Evolutionary conservation across 805 yeast species (phyloP), one percentile per base, ranked within the genome.

Genomic region (Wickerhamiella azymoides): DNA sequence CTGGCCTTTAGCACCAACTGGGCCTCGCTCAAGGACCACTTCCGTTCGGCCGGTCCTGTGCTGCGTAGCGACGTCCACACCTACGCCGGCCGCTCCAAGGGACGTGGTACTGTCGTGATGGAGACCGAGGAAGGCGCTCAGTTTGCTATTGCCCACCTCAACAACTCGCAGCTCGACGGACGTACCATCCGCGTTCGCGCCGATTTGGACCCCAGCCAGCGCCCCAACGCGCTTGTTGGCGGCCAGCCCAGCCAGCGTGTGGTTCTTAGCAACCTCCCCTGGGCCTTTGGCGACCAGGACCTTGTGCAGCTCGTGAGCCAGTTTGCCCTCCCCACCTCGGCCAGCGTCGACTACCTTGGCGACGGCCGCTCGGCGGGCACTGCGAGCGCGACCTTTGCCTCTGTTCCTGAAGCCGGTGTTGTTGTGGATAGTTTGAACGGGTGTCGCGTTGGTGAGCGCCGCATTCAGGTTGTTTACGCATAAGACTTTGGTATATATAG

Each of bases 21-120:
- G 94, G 85, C 80, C 60, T 82, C 80, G 40, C 69, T 88, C 54
- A 84, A 86, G 61, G 95, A 86, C 58, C 65, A 86, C 56, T 84
- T 88, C 72, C 73, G 82, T 54, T 73, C 71, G 40, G 79, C 74
- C 49, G 96, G 96, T 26, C 72, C 68, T 43, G 83, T 88, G n/a
- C 67, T 73, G 18, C 77, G 92, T 46, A 94, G 95, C 1, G 94
- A 85, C 59, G 77, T 88, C 17, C 74, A 75, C 59, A 60, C 67
- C 42, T 81, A 77, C 54, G 69, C 73, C 53, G 93, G 94, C 21
- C 76, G 81, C 55, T 83, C 95, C 6, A 75, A 79, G 62, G 96
- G 96, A 2, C 79, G 75, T 55, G 96, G 95, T 45, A 80, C 82
- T 10, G 94, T 86, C 25, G 72, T 76, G 18, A 86, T 77, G 59